Conservation (phyloP, 176 grass and related monocot genomes). For the Rhynchospora pubera region DNA sequence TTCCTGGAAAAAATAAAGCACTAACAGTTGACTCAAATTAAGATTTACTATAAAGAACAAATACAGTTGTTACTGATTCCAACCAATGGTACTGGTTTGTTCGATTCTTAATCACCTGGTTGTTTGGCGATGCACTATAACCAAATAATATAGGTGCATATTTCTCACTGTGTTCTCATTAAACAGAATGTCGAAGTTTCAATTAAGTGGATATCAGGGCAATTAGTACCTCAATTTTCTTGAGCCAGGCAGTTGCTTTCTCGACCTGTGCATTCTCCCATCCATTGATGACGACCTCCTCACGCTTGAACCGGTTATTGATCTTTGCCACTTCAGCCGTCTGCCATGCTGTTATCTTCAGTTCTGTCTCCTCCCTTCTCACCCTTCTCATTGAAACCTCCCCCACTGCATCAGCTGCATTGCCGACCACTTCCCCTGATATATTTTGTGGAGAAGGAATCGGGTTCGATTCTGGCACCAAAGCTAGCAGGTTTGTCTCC, state of each 20-base stretch:
- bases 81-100: no score
- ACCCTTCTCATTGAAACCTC: constrained; percentile 54
- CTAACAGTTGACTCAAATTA: no score
- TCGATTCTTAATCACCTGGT: no score
- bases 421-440: not conserved
- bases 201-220: not conserved
- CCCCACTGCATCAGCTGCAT: not conserved
- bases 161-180: not conserved
- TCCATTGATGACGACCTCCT: constrained; percentile 87
- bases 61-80: no score
- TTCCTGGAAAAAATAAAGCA: no score
- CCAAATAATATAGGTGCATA: no score
- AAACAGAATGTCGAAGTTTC: not conserved
- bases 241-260: constrained; percentile 54
- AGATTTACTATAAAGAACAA: no score
- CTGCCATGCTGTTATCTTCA: constrained; percentile 91
- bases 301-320: constrained; percentile 83
- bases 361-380: constrained; percentile 91
- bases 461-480: constrained; percentile 73
- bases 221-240: constrained; percentile 76
- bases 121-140: no score
- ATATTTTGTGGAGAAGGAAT: constrained; percentile 42
- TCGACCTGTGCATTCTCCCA: constrained; percentile 80
- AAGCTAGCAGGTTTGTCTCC: constrained; percentile 84
- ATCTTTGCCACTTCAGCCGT: constrained; percentile 82